phyloP scores from a whole-genome alignment of 805 yeast species.

The Spathaspora passalidarum region DNA sequence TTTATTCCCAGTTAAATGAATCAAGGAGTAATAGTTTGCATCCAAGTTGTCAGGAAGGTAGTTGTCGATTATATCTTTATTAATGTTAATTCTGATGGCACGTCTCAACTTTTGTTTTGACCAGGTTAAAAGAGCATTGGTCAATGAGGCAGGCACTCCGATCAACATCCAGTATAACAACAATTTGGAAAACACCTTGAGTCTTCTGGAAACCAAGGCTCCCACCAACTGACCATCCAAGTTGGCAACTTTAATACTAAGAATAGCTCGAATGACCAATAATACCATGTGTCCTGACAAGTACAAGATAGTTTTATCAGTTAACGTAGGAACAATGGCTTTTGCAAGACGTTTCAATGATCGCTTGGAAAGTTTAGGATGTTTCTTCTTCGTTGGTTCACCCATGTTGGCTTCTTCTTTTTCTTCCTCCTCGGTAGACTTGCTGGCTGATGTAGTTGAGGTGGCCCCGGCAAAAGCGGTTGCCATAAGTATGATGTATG shows the following conservation, averaged over 20 bases:
- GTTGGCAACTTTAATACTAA: slow-evolving; percentile 80
- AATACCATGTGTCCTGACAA: slow-evolving; percentile 55
- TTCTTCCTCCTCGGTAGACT: slow-evolving; percentile 8
- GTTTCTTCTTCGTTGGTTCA: slow-evolving; percentile 13
- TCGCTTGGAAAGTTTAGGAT: slow-evolving; percentile 27
- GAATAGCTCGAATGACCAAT: slow-evolving; percentile 62
- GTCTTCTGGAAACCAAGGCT: slow-evolving; percentile 67
- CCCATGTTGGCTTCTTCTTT: slow-evolving; percentile 3
- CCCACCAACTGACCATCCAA: slow-evolving; percentile 86
- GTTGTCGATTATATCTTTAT: slow-evolving; percentile 59
- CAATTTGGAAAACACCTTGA: slow-evolving; percentile 59
- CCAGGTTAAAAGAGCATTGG: slow-evolving; percentile 67
- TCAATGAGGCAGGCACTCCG: slow-evolving; percentile 82
- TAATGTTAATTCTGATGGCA: slow-evolving; percentile 60
- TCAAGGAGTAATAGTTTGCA: slow-evolving; percentile 71
- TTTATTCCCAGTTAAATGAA: slow-evolving; percentile 50
- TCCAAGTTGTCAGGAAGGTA: slow-evolving; percentile 69
- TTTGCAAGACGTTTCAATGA: slow-evolving; percentile 27
- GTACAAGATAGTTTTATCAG: slow-evolving; percentile 27
- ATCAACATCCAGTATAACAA: slow-evolving; percentile 75
- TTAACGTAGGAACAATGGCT: slow-evolving; percentile 32
- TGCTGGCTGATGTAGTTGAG: slow-evolving; percentile 14
- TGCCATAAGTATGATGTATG: slow-evolving; percentile 39
- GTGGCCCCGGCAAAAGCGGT: slow-evolving; percentile 45
- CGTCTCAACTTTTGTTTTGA: slow-evolving; percentile 57